Conservation (phyloP, 2,329 filamentous ascomycete species). For the Stagonosporopsis cucurbitacearum region DNA sequence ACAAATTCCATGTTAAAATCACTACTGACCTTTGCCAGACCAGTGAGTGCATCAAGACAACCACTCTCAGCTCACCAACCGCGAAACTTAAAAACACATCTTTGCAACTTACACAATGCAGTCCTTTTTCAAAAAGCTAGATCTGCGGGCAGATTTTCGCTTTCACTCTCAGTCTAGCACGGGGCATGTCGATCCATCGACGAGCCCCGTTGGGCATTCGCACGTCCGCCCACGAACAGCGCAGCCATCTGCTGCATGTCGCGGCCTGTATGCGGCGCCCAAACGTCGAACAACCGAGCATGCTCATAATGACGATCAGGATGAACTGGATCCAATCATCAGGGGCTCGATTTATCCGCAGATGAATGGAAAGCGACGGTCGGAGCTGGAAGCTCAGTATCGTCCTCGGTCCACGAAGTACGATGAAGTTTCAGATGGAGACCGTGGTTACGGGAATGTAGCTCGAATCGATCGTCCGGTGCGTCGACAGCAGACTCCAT, state of each 20-base stretch:
- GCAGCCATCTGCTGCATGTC: not conserved
- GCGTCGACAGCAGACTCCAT: not conserved
- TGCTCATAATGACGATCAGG: not conserved
- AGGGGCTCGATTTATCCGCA: conserved; percentile 9
- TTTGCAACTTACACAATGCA: not conserved
- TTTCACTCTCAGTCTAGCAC: not conserved
- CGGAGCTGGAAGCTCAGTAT: not conserved
- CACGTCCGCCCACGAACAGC: not conserved
- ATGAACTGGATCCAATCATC: conserved; percentile 2
- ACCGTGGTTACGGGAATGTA: too few relatives aligned
- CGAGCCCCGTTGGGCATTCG: not conserved
- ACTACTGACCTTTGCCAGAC: not conserved
- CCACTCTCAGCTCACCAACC: not conserved
- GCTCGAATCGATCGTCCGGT: not conserved
- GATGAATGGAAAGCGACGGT: conserved; percentile 6
- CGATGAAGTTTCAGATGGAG: not conserved
- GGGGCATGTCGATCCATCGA: not conserved
- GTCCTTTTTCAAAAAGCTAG: not conserved
- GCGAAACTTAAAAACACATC: not conserved
- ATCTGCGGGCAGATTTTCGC: not conserved
- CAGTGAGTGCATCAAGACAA: not conserved
- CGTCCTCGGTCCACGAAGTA: not conserved
- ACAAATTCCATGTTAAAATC: not conserved
- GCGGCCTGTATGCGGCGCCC: not conserved
- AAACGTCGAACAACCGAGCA: not conserved